A percentile compares a stretch with the other conserved stretches of the same genome.
Evolutionary conservation across 345 rosid species (phyloP).

Genomic region (Citrus inodora): DNA sequence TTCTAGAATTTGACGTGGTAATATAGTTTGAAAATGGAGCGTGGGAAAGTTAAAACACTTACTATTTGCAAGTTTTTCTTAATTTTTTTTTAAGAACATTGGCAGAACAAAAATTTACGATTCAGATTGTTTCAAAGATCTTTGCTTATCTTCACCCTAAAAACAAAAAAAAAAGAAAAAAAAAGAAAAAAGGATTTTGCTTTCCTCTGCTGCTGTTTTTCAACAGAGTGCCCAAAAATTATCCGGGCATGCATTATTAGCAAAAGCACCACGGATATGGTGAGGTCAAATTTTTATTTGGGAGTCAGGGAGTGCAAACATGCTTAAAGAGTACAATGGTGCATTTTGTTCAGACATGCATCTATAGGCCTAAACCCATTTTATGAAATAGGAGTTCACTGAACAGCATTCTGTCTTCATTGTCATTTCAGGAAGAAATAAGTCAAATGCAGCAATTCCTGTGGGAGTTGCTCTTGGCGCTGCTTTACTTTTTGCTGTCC

Average conservation of each 20-base stretch:
- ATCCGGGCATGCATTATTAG: no score
- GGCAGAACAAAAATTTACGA: no score
- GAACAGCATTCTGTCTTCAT: not conserved
- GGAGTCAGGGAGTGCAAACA: not conserved
- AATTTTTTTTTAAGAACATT: no score
- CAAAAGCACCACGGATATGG: no score
- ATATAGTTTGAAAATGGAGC: not conserved
- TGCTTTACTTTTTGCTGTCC: slow-evolving; percentile 20
- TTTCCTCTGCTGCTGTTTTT: no score
- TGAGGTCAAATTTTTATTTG: no score
- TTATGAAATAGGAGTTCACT: not conserved
- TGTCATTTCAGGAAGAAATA: slow-evolving; percentile 8
- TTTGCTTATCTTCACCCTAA: no score
- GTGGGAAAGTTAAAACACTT: no score
- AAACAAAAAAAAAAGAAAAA: no score
- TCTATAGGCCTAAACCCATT: not conserved
- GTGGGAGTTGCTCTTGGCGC: slow-evolving; percentile 22
- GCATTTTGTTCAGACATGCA: not conserved
- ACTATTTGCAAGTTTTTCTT: no score
- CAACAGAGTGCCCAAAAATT: no score
- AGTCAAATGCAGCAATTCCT: slow-evolving; percentile 16
- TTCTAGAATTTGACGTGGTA: not conserved
- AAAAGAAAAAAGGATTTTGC: not conserved
- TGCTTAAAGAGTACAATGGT: not conserved
- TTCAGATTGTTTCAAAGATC: not conserved